Base-by-base conservation (phyloP, 139 green algal species). In the Pseudopediastrum boryanum region DNA sequence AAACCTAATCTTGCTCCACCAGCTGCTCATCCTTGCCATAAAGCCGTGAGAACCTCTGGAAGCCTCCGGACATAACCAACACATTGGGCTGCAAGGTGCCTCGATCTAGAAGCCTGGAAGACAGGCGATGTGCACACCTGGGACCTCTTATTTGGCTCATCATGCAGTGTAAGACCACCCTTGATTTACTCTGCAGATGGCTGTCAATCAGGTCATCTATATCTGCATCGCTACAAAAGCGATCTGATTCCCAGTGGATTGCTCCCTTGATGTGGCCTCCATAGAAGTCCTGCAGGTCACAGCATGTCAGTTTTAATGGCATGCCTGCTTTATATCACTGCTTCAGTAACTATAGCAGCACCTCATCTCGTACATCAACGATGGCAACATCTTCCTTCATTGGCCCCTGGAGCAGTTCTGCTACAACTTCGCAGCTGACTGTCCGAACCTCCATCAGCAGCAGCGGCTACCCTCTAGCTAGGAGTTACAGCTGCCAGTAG, bases 201-300 rank as follows among this genome's bases (percentile, higher is more conserved):
- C n/a, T 64, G 36, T 72, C 59, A 50, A 73, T 80, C 2, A 80
- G 73, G 10, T 31, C 8, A 25, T 80, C 59, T 6, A 80, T 35
- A 50, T 5, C 59, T 29, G 31, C 39, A 27, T 78, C 71, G 27
- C 69, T 29, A 25, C 21, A 36, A 29, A 78, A 78, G 9, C 50
- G 54, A 19, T 42, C 43, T 2, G 71, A 69, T 9, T 78, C 71
- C 29, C 48, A 41, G 39, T 78, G 68, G 54, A 78, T 78, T 13
- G 71, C 71, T 36, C 71, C 71, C 38, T 56, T 78, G 23, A 78
- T 51, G 44, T 80, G 73, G 33, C 73, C 73, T 9, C 59, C 73
- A 13, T 41, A 13, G 31, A 73, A 71, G 25, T 80, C 61, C 61
- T 71, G 59, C 58, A 39, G 25, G 35, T n/a, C n/a, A n/a, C n/a